These are phyloP conservation scores for Colletotrichum euphorbiae DNA, from an alignment of 2,329 filamentous ascomycete genomes.

Conservation along the genomic window DNA sequence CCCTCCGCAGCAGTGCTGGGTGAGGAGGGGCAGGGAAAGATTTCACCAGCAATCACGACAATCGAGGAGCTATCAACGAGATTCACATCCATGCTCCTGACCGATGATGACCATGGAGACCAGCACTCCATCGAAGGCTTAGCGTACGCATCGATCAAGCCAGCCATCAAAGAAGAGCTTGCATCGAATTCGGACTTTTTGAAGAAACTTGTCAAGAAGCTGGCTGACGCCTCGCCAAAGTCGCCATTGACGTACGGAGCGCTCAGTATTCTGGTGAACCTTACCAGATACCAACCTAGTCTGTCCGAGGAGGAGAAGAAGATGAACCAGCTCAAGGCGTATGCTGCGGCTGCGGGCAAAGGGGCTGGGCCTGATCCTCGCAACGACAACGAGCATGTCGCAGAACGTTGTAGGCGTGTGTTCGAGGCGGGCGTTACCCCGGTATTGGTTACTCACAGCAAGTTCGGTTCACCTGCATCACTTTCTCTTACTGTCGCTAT, in stretches of 20 bases:
- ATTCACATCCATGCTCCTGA: slow-evolving; percentile 75
- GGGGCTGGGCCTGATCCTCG: slow-evolving; percentile 72
- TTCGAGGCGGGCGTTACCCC: slow-evolving; percentile 84
- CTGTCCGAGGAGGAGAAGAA: slow-evolving; percentile 92
- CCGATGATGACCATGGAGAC: slow-evolving; percentile 66
- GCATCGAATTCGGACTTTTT: slow-evolving; percentile 76
- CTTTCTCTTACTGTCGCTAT: slow-evolving; percentile 81
- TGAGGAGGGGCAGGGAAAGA: slow-evolving; percentile 55
- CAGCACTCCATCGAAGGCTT: slow-evolving; percentile 88
- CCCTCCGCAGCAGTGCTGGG: slow-evolving; percentile 55
- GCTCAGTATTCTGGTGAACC: slow-evolving; percentile 85
- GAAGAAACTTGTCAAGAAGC: slow-evolving; percentile 73
- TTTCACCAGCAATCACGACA: slow-evolving; percentile 67
- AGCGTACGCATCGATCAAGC: slow-evolving; percentile 89
- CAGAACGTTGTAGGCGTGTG: slow-evolving; percentile 78
- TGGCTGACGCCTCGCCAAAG: slow-evolving; percentile 69
- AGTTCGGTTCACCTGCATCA: slow-evolving; percentile 76
- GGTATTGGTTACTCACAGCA: slow-evolving; percentile 80
- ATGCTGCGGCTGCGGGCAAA: slow-evolving; percentile 85
- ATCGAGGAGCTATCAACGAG: slow-evolving; percentile 74
- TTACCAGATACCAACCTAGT: slow-evolving; percentile 82
- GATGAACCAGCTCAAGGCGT: slow-evolving; percentile 91
- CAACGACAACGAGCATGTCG: slow-evolving; percentile 81
- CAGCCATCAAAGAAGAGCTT: slow-evolving; percentile 85
- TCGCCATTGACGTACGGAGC: slow-evolving; percentile 85